Conservation (phyloP, 139 green algal species). For the Picochlorum sp. region DNA sequence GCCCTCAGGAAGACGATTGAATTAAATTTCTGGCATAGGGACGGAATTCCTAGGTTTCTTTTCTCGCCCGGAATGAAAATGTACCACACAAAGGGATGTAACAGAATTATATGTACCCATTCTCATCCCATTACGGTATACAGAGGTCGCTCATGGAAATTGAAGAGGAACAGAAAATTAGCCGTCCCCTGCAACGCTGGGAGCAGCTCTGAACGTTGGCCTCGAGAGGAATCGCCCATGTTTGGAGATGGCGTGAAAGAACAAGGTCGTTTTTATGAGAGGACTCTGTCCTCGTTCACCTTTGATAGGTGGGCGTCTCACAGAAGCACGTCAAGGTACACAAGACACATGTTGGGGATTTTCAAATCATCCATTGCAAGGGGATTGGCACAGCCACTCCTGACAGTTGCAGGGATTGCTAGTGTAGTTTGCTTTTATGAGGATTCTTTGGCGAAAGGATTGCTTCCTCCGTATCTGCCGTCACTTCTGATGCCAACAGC, state of each 20-base stretch:
- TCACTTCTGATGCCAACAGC: constrained; percentile 20
- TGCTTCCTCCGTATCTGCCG: constrained; percentile 10
- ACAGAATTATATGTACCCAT: too few relatives aligned
- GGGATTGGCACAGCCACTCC: constrained; percentile 20
- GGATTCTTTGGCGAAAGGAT: neutral
- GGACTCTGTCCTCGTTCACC: constrained; percentile 12
- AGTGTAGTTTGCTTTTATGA: constrained; percentile 11
- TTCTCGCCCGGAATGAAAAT: too few relatives aligned
- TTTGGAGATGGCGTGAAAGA: neutral
- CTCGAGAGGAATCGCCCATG: neutral
- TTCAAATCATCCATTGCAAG: constrained; percentile 24
- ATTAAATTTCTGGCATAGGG: too few relatives aligned
- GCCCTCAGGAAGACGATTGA: too few relatives aligned
- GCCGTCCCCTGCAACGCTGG: too few relatives aligned
- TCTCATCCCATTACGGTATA: too few relatives aligned
- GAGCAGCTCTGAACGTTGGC: too few relatives aligned
- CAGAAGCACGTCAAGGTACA: constrained; percentile 19
- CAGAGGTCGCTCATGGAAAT: too few relatives aligned
- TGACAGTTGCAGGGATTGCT: constrained; percentile 15
- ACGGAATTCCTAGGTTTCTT: too few relatives aligned
- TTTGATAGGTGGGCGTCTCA: constrained; percentile 30
- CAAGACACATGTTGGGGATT: constrained; percentile 25
- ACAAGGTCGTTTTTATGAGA: neutral
- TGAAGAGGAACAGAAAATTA: too few relatives aligned
- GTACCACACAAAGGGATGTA: too few relatives aligned